Evolutionary conservation across 140 eudicot species (phyloP).

Genomic region (Flaveria floridana): DNA sequence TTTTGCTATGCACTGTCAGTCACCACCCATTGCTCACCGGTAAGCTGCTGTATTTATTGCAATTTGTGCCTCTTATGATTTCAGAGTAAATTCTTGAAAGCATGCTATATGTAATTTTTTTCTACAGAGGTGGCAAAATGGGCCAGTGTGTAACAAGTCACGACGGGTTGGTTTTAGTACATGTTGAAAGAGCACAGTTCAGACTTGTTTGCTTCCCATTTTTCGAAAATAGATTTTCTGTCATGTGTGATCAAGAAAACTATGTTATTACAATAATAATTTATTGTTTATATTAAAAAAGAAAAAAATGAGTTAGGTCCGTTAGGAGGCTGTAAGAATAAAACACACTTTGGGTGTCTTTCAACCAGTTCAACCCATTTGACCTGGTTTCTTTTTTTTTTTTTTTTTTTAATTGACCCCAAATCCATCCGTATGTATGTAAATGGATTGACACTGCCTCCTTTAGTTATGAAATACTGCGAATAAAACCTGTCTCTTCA

Average conservation of each 20-base stretch:
- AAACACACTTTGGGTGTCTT: not conserved
- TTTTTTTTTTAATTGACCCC: not conserved
- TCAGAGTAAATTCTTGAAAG: not conserved
- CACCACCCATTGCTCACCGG: conserved; percentile 99
- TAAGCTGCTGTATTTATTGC: conserved; percentile 25
- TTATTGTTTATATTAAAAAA: not conserved
- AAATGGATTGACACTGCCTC: not conserved
- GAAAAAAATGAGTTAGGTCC: too few species aligned
- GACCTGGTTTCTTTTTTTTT: not conserved
- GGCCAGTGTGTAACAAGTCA: not conserved
- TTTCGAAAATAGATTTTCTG: not conserved
- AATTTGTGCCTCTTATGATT: not conserved
- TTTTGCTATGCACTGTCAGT: conserved; percentile 97
- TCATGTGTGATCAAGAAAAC: not conserved
- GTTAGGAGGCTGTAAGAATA: not conserved
- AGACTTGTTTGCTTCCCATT: not conserved
- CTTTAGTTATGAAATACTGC: too few species aligned
- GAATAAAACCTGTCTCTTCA: not conserved
- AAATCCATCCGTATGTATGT: not conserved
- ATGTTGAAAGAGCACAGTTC: not conserved
- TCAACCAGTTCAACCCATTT: not conserved
- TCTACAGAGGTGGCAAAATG: not conserved
- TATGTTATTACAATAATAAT: not conserved
- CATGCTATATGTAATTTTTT: not conserved
- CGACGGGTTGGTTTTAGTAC: not conserved